These are phyloP conservation scores for Sugiyamaella pinicola DNA, from an alignment of 1,139 yeast genomes.

Conservation along the genomic window DNA sequence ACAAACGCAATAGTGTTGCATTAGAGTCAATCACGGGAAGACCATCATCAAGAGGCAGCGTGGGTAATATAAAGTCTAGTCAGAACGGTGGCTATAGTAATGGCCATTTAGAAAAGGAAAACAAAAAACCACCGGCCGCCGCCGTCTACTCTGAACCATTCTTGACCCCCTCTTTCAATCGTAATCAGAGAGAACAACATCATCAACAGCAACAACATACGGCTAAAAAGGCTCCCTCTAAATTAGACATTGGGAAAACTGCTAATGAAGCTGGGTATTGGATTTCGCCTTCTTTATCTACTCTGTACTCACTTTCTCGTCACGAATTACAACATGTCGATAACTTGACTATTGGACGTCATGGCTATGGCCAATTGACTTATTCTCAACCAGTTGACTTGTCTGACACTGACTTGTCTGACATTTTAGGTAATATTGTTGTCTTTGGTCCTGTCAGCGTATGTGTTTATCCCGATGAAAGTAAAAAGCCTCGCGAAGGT, in stretches of 20 bases:
- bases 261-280: conserved; percentile 61
- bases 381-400: conserved; percentile 75
- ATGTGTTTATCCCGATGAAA: conserved; percentile 64
- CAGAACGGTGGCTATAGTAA: background rate
- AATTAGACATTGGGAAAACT: conserved; percentile 29
- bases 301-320: conserved; percentile 51
- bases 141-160: conserved; percentile 13
- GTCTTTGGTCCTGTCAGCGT: conserved; percentile 59
- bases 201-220: background rate
- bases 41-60: background rate
- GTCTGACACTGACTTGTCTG: conserved; percentile 51
- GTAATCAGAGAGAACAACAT: conserved; percentile 11
- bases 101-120: background rate
- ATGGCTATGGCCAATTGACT: conserved; percentile 72
- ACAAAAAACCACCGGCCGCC: background rate
- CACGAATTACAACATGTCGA: conserved; percentile 61
- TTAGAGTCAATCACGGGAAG: conserved; percentile 24
- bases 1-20: conserved; percentile 50
- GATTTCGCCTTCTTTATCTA: conserved; percentile 71
- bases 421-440: conserved; percentile 58
- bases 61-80: background rate
- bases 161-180: conserved; percentile 11
- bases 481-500: conserved; percentile 64
- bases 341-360: conserved; percentile 75
- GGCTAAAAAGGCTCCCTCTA: background rate